Base-by-base conservation (phyloP, 1,284 basidiomycete genomes). In the Sphagnurus paluster region DNA sequence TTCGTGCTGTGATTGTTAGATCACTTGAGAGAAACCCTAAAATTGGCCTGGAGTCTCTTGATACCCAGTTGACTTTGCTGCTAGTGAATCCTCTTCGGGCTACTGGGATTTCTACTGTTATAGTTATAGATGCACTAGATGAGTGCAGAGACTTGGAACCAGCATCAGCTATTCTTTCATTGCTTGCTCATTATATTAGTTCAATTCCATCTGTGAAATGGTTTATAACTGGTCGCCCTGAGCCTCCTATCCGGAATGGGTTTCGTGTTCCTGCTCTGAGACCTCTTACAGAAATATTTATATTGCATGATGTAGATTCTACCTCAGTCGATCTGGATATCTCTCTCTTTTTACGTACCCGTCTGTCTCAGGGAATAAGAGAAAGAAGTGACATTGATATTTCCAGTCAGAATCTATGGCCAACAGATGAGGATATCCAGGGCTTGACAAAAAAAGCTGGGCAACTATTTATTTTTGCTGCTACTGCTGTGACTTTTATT, bases 81-180 rank as follows among this genome's bases (percentile, higher is more conserved):
- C 24, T 48, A 8, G 37, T 50, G 10, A 36, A 45, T 21, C 52
- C 52, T 11, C 29, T 51, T 16, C n/a, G 29, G 19, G 4, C 25
- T 4, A 33, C 30, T 19, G 28, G 5, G 0, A n/a, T 46, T 8
- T 16, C 44, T n/a, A 49, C 44, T 11, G 32, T 53, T 4, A 43
- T 58, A 19, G 40, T 49, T 2, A 43, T 58, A 9, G 56, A 58
- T 26, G 56, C 54, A 25, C 25, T 58, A 5, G 54, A 56, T 25
- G 54, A 56, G 46, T 56, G 54, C 33, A 44, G 26, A n/a, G 50
- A 54, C 21, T 23, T 13, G 8, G 40, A 50, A 33, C 42, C 48
- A 2, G 38, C 32, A n/a, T 46, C 40, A 2, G 39, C 42, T n/a
- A 36, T 55, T 6, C 45, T 52, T 10, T 48, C 50, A 5, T 21